phyloP scores from a whole-genome alignment of 169 alveolate species.

The Plasmodium malariae region DNA sequence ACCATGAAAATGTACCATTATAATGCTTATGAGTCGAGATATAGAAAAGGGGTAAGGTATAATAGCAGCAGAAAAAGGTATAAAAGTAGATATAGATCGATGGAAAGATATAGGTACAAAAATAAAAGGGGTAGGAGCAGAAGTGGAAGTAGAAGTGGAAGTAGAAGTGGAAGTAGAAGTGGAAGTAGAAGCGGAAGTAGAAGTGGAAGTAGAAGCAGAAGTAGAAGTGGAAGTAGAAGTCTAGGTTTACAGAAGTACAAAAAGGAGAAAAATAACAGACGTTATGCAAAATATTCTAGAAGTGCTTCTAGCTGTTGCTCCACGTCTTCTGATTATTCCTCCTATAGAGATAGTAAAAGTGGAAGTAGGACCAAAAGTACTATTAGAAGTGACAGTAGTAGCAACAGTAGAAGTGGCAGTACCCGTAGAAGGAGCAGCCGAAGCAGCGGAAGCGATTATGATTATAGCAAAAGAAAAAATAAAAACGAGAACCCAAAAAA shows the following conservation, averaged over 20 bases:
- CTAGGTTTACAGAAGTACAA: neutral
- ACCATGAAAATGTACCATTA: constrained; percentile 86
- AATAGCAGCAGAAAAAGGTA: constrained; percentile 2
- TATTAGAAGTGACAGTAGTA: constrained; percentile 2
- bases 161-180: neutral
- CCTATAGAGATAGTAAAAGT: constrained; percentile 1
- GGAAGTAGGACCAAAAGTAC: neutral
- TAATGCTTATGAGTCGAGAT: constrained; percentile 14
- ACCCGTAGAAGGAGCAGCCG: constrained; percentile 5
- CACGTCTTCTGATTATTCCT: constrained; percentile 21
- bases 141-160: neutral
- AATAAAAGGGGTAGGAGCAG: constrained; percentile 10
- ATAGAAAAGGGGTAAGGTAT: constrained; percentile 2
- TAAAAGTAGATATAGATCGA: neutral
- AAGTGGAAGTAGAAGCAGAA: neutral
- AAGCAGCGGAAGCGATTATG: neutral
- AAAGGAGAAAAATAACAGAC: constrained; percentile 2
- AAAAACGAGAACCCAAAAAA: neutral
- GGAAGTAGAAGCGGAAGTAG: constrained; percentile 1
- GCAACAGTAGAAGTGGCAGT: neutral
- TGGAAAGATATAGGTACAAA: neutral
- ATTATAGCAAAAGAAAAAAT: neutral
- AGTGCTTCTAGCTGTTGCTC: constrained; percentile 24
- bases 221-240: constrained; percentile 1
- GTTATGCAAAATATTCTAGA: constrained; percentile 5